These are phyloP conservation scores for Lyophyllum decastes DNA, from an alignment of 768 basidiomycete genomes.

Conservation along the genomic window DNA sequence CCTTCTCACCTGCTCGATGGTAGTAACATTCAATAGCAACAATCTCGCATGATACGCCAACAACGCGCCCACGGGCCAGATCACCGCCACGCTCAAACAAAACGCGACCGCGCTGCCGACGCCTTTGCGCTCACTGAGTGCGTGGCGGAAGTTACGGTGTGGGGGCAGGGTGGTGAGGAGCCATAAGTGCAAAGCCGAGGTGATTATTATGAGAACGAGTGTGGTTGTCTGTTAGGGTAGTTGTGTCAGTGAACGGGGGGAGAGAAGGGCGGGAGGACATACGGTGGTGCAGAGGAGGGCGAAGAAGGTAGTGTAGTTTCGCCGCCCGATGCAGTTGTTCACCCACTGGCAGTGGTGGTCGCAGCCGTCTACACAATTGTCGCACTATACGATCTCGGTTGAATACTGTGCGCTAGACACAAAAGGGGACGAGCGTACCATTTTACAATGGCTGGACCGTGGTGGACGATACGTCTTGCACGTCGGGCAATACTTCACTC, in stretches of 20 bases:
- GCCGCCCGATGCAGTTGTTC: conserved; percentile 93
- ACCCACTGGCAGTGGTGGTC: conserved; percentile 93
- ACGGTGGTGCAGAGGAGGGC: conserved; percentile 78
- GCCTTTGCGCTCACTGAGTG: conserved; percentile 43
- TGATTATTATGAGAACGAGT: conserved; percentile 74
- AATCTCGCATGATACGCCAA: conserved; percentile 87
- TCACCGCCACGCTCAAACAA: conserved; percentile 63
- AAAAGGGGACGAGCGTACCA: conserved; percentile 53
- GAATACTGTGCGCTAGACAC: too few relatives aligned
- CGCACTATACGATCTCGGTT: conserved; percentile 58
- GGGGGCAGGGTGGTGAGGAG: conserved; percentile 50
- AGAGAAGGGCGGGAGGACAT: conserved; percentile 32
- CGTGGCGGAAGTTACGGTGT: conserved; percentile 44
- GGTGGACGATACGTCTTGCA: conserved; percentile 94
- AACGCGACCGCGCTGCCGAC: conserved; percentile 85
- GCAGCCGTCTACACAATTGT: conserved; percentile 96
- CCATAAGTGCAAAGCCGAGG: conserved; percentile 81
- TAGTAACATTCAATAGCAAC: conserved; percentile 84
- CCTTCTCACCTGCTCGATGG: conserved; percentile 94
- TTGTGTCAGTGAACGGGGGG: conserved; percentile 1
- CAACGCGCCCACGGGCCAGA: conserved; percentile 84
- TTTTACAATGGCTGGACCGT: conserved; percentile 92
- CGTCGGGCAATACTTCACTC: conserved; percentile 92
- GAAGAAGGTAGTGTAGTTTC: conserved; percentile 95
- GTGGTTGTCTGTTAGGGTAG: conserved; percentile 57